phyloP scores from a whole-genome alignment of 768 basidiomycete genomes.

The Infundibulicybe gibba region DNA sequence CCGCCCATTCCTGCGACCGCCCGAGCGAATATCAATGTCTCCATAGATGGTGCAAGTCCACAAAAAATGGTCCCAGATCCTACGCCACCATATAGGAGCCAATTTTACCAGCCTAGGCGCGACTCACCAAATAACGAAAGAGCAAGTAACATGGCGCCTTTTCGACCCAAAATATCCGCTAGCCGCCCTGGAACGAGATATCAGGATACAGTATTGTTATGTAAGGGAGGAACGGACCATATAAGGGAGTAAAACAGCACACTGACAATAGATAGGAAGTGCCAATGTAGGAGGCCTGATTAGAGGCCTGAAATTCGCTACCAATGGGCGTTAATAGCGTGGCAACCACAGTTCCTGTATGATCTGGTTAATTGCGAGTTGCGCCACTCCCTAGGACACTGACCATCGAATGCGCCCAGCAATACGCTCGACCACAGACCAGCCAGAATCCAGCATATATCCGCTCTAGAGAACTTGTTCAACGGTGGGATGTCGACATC shows the following conservation, averaged over 20 bases:
- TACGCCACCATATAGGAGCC: conserved; percentile 21
- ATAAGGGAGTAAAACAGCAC: conserved; percentile 88
- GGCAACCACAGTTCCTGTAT: conserved; percentile 78
- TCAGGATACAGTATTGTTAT: conserved; percentile 10
- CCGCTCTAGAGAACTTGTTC: conserved; percentile 46
- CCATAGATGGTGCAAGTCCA: conserved; percentile 86
- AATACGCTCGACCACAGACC: conserved; percentile 84
- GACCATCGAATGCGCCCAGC: conserved; percentile 83
- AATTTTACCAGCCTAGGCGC: conserved; percentile 3
- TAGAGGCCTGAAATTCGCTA: conserved; percentile 76
- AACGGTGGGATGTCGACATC: conserved; percentile 27
- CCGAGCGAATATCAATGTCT: conserved; percentile 72
- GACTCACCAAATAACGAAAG: conserved; percentile 74
- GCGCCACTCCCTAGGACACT: conserved; percentile 13
- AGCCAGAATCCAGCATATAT: conserved; percentile 68
- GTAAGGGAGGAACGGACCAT: conserved; percentile 48
- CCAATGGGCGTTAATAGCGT: conserved; percentile 84
- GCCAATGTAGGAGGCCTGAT: conserved; percentile 83
- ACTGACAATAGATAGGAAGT: conserved; percentile 85
- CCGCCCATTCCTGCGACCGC: conserved; percentile 91
- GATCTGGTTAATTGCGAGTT: conserved; percentile 5
- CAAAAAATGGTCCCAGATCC: conserved; percentile 83
- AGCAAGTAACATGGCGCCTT: conserved; percentile 84
- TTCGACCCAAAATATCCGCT: conserved; percentile 81
- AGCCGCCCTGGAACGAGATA: conserved; percentile 57